Percentiles rank a stretch among this genome's conserved stretches.
phyloP scores from a whole-genome alignment of 1,284 basidiomycete genomes.

The Leccinum griseonigrum region DNA sequence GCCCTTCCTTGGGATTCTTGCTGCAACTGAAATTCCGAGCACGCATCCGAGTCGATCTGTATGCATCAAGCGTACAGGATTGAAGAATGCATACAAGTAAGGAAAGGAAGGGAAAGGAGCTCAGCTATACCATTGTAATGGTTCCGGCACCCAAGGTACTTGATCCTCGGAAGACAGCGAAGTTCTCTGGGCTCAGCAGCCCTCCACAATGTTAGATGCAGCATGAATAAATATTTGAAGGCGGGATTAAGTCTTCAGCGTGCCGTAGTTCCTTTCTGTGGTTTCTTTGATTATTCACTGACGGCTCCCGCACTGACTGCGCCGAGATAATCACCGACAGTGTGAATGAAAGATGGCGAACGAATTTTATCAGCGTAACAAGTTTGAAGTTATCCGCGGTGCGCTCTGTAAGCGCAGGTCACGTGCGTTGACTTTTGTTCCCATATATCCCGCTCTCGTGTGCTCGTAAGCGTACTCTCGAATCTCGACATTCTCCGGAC shows the following conservation, averaged over 20 bases:
- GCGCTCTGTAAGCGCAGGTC: neutral
- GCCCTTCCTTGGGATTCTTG: neutral
- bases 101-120: neutral
- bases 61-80: neutral
- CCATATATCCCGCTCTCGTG: too few species aligned
- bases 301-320: neutral
- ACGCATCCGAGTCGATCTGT: neutral
- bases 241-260: neutral
- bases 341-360: constrained; percentile 1
- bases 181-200: neutral
- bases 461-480: neutral
- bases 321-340: neutral
- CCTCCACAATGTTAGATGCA: constrained; percentile 2
- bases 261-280: neutral
- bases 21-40: neutral
- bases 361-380: neutral
- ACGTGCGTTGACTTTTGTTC: constrained; percentile 10
- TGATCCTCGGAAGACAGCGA: constrained; percentile 18
- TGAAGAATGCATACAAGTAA: neutral
- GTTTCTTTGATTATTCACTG: neutral
- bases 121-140: constrained; percentile 1
- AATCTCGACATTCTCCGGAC: neutral
- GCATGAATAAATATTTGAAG: constrained; percentile 7
- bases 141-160: constrained; percentile 1
- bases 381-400: neutral